These are phyloP conservation scores for Candida jianshihensis DNA, from an alignment of 805 yeast genomes.

Conservation along the genomic window DNA sequence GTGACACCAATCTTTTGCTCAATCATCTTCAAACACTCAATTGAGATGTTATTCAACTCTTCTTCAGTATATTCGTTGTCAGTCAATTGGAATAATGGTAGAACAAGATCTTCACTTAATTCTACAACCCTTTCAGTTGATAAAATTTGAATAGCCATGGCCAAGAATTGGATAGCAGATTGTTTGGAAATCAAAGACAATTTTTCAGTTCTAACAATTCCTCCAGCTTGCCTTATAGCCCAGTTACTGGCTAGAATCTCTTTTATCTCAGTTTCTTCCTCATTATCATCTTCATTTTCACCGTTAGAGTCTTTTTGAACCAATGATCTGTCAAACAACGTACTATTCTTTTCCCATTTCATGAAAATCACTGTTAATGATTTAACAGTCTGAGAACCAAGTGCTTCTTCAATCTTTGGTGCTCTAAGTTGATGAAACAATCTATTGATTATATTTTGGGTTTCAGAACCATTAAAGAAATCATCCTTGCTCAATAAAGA, in stretches of 20 bases:
- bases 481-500: conserved; percentile 36
- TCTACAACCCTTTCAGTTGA: conserved; percentile 32
- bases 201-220: conserved; percentile 61
- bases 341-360: conserved; percentile 47
- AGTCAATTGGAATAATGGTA: conserved; percentile 44
- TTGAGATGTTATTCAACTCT: conserved; percentile 41
- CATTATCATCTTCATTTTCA: conserved; percentile 22
- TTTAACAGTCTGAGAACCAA: conserved; percentile 60
- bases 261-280: conserved; percentile 11
- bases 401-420: conserved; percentile 56
- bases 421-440: conserved; percentile 77
- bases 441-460: conserved; percentile 65
- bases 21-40: conserved; percentile 62
- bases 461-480: conserved; percentile 35
- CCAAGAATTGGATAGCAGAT: conserved; percentile 62
- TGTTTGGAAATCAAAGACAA: conserved; percentile 53
- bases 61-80: conserved; percentile 39
- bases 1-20: conserved; percentile 67
- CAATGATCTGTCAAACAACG: conserved; percentile 23
- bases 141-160: conserved; percentile 52
- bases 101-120: conserved; percentile 42
- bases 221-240: conserved; percentile 55
- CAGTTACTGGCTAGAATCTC: conserved; percentile 42
- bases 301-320: conserved; percentile 13
- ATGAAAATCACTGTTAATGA: conserved; percentile 54